Percentiles rank a stretch among this genome's conserved stretches.
phyloP scores from a whole-genome alignment of 1,284 basidiomycete genomes.

The Mrakiaceae sp. region DNA sequence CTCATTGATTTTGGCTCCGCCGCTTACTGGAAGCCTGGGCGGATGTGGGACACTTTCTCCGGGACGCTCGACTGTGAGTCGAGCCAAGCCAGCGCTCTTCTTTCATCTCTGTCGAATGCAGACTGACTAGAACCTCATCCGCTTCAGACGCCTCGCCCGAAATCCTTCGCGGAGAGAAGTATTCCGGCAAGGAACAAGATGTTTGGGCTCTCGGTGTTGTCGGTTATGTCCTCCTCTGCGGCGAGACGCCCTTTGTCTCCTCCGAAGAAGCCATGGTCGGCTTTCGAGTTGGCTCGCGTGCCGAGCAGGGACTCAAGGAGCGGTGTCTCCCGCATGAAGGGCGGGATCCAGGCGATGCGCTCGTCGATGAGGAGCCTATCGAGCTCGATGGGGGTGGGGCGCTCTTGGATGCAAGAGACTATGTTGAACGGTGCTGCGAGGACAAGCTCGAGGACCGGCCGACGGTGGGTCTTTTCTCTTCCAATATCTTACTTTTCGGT shows the following conservation, averaged over 20 bases:
- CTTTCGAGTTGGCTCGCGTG: neutral
- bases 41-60: conserved; percentile 86
- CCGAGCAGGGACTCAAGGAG: conserved; percentile 2
- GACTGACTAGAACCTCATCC: no score
- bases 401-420: conserved; percentile 10
- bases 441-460: conserved; percentile 4
- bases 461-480: neutral
- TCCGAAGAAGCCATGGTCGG: conserved; percentile 15
- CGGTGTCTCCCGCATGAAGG: neutral
- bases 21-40: conserved; percentile 59
- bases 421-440: conserved; percentile 10
- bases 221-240: conserved; percentile 86
- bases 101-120: no score
- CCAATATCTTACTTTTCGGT: neutral
- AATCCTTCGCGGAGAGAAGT: conserved; percentile 86
- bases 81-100: neutral
- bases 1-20: conserved; percentile 83
- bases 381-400: conserved; percentile 10
- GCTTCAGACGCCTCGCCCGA: conserved; percentile 71
- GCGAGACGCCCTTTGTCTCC: conserved; percentile 72
- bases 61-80: conserved; percentile 60
- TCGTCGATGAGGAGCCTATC: neutral
- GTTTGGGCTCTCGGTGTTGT: conserved; percentile 99
- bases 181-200: conserved; percentile 92
- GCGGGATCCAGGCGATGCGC: neutral